Conservation (phyloP, 208 protist species). For the Acanthamoeba healyi region DNA sequence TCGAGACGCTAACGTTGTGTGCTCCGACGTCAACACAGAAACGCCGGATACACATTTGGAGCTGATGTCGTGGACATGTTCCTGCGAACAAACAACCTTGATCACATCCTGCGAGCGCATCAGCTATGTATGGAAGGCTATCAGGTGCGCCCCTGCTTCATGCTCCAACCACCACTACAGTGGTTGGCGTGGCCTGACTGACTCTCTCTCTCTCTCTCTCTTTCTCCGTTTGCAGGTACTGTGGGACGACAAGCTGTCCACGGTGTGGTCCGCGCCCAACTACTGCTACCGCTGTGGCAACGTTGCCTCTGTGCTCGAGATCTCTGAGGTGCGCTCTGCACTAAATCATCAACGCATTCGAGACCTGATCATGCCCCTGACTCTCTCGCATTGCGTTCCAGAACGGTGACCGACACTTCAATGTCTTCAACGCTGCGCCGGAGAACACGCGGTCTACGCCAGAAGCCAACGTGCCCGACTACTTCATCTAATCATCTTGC, state of each 20-base stretch:
- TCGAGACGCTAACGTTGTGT: neutral
- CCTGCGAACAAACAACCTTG: constrained; percentile 89
- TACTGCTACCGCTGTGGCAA: constrained; percentile 96
- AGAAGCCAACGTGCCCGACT: constrained; percentile 66
- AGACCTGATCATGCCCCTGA: neutral
- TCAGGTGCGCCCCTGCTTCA: constrained; percentile 58
- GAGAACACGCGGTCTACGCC: constrained; percentile 63
- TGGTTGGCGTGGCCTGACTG: neutral
- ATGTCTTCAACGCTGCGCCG: constrained; percentile 78
- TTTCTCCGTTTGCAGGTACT: constrained; percentile 49
- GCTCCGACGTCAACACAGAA: constrained; percentile 76
- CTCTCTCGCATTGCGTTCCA: neutral
- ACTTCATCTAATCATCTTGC: constrained; percentile 48
- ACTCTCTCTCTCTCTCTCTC: constrained; percentile 8
- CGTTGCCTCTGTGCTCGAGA: constrained; percentile 94
- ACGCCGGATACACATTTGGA: constrained; percentile 92
- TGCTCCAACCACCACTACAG: too few species aligned
- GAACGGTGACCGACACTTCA: constrained; percentile 80
- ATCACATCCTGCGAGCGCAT: constrained; percentile 92
- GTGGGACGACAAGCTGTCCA: constrained; percentile 90
- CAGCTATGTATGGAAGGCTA: constrained; percentile 94
- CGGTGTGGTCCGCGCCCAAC: constrained; percentile 98
- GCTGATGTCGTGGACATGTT: constrained; percentile 89
- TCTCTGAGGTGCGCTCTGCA: constrained; percentile 94
- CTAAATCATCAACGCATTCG: neutral